Base-by-base conservation (phyloP, 768 basidiomycete genomes). In the Panellus pusillus region DNA sequence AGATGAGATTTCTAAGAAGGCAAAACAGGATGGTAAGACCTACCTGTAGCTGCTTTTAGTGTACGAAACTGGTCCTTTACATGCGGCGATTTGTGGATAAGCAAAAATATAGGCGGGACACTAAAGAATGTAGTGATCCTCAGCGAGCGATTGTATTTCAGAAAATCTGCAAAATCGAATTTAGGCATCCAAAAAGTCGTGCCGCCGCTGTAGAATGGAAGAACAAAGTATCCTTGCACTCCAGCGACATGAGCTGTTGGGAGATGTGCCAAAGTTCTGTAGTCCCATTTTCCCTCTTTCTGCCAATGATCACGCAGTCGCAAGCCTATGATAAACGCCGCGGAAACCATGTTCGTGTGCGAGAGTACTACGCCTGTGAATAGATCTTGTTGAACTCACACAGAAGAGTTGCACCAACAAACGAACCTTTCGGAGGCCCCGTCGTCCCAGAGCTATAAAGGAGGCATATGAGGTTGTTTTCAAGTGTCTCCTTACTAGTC, bases 401-500 rank as follows among this genome's bases (percentile, higher is more conserved):
- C 32, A 24, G 24, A 24, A 24, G 24, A 35, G 9, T 7, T 31
- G 24, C 28, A 15, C n/a, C 9, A 11, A 17, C 20, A 20, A 54
- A 44, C 28, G 9, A 15, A 58, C 57, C 57, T 54, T 58, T 58
- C 1, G 57, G 57, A 13, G 52, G 28, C 0, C 57, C 57, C 2
- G 57, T 58, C 6, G 57, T 54, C 4, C 57, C 57, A 8, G 57
- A 58, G 40, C 47, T 50, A 29, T 59, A 55, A 2, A 59, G 53
- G 9, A 59, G 31, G 32, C 58, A 59, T 20, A 54, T 44, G 2
- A 59, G 8, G 40, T 49, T 52, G 45, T 55, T 50, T 27, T 59
- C 58, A 1, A 59, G 58, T 39, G 47, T 35, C 9, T 54, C 29
- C 42, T 40, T 46, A 17, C 14, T 14, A 13, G 53, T 59, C 20